phyloP scores from a whole-genome alignment of 495 filamentous ascomycete genomes.

The Baudoinia panamericana region DNA sequence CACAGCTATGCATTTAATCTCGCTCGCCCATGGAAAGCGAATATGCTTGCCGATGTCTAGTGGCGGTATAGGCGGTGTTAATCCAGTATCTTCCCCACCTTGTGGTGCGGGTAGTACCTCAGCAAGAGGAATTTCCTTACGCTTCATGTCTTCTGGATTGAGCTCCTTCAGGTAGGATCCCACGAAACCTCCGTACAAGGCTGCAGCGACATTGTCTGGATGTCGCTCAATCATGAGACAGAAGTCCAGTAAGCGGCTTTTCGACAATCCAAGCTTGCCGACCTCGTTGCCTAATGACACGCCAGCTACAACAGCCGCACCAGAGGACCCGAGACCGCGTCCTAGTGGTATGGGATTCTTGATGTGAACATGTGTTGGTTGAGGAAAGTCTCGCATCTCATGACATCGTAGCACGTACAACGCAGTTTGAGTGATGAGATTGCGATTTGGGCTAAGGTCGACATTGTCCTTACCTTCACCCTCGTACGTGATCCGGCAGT shows the following conservation, averaged over 20 bases:
- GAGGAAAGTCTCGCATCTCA: conserved; percentile 65
- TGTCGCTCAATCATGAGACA: conserved; percentile 94
- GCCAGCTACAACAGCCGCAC: conserved; percentile 87
- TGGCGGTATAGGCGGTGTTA: conserved; percentile 74
- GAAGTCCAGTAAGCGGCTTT: conserved; percentile 80
- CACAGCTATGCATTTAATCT: conserved; percentile 89
- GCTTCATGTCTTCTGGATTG: conserved; percentile 65
- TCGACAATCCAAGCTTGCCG: conserved; percentile 61
- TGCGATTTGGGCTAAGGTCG: conserved; percentile 60
- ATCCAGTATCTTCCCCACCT: conserved; percentile 76
- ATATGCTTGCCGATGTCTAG: conserved; percentile 81
- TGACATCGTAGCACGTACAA: conserved; percentile 89
- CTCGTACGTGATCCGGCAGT: conserved; percentile 83
- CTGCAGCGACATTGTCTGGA: conserved; percentile 92
- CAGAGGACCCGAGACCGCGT: conserved; percentile 80
- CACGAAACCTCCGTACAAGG: conserved; percentile 91
- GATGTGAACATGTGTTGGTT: conserved; percentile 80
- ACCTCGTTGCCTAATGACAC: conserved; percentile 84
- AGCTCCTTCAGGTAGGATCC: conserved; percentile 89
- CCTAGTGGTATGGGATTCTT: conserved; percentile 86
- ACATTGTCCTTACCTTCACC: conserved; percentile 69
- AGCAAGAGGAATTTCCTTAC: conserved; percentile 86
- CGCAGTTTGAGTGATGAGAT: conserved; percentile 82
- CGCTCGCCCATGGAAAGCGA: conserved; percentile 79
- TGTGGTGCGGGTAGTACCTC: conserved; percentile 80